Percentiles rank a stretch among this genome's conserved stretches.
Conservation (phyloP, 2,329 filamentous ascomycete genomes). For the Coniochaeta pulveracea region DNA sequence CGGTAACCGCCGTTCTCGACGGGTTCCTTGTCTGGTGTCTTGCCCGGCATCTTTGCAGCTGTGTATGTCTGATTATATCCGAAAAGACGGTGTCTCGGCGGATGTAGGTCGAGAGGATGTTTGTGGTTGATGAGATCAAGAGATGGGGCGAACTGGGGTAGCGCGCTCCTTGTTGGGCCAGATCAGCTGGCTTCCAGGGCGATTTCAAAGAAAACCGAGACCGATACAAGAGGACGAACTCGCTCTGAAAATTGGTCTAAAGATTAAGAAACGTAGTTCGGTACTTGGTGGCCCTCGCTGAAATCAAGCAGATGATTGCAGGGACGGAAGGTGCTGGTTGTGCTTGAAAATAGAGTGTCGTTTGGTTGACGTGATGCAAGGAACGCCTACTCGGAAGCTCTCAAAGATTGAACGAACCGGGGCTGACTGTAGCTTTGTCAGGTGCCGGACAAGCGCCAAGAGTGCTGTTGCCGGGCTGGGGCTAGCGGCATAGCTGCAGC, state of each 20-base stretch:
- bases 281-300: neutral
- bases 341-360: neutral
- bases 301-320: neutral
- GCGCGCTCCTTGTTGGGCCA: constrained; percentile 12
- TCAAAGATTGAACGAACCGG: constrained; percentile 8
- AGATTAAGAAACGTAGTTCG: constrained; percentile 1
- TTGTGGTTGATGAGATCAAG: constrained; percentile 3
- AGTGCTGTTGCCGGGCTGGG: neutral
- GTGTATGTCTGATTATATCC: constrained; percentile 3
- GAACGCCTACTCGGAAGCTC: constrained; percentile 9
- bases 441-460: neutral
- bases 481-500: too few species aligned
- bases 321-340: constrained; percentile 2
- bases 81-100: constrained; percentile 4
- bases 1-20: constrained; percentile 54
- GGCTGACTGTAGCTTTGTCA: constrained; percentile 1
- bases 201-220: constrained; percentile 2
- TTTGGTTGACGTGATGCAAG: constrained; percentile 10
- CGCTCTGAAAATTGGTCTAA: neutral
- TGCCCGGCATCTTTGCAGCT: constrained; percentile 50
- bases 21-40: constrained; percentile 62
- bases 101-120: constrained; percentile 7
- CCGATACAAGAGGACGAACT: neutral
- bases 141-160: constrained; percentile 8
- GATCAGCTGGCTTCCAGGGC: constrained; percentile 3